Evolutionary conservation across 2,329 filamentous ascomycete species (phyloP), one percentile per base, ranked within the genome.

Genomic region (Esteya vermicola): DNA sequence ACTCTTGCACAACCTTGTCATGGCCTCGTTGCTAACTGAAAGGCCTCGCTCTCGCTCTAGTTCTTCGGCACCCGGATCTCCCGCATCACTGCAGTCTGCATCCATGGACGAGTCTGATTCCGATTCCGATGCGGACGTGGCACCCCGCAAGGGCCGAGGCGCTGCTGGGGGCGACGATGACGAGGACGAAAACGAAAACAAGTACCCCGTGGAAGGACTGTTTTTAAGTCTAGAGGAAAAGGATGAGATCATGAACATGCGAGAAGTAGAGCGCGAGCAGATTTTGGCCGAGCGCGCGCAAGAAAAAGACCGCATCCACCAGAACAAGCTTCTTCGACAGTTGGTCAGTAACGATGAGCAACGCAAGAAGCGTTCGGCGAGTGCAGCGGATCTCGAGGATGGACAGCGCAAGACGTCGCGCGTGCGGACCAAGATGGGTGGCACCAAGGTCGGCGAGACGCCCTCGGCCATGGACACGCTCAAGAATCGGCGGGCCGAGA

Each of bases 81-180:
- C 76, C 38, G 72, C 76, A 54, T 93, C 85, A 6, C 72, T 82
- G 39, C 73, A 80, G 52, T 93, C 86, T 10, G 86, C 79, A 19
- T 81, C 84, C 19, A 93, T 94, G 85, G 85, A 89, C 44, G 84
- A 91, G 57, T 91, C 82, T 34, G 81, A 85, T 47, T 85, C 83
- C n/a, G 81, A 84, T 47, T 75, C 72, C 20, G 78, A 83, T 48
- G 63, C 67, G 42, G 61, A 68, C 40, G 62, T 70, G 38, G 58
- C 45, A 47, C 62, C 36, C 13, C 40, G 38, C 18, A 43, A 46
- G 31, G 13, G 26, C 9, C 43, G 47, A 2, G 40, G 28, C 5
- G 38, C 26, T 12, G 41, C 31, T 2, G 35, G 38, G 10, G 30
- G 10, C 6, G 36, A 36, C 16, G 39, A 45, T 10, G 47, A 47